Evolutionary conservation across 306 rosid species (phyloP).

Genomic region (Quercus ilex): DNA sequence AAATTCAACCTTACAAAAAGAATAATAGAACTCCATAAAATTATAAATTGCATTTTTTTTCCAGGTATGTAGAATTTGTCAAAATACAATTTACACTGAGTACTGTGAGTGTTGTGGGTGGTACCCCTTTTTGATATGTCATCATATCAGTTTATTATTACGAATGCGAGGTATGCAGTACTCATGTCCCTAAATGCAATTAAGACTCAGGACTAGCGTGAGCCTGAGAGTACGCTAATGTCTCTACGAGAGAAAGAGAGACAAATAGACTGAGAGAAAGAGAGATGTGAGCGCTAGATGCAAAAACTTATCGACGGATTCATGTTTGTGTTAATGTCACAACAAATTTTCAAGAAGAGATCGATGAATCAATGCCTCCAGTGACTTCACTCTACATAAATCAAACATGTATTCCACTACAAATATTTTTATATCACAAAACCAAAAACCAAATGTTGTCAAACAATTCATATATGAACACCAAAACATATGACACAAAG

Average conservation of each 20-base stretch:
- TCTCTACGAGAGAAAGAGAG: background rate
- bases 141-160: too few relatives aligned
- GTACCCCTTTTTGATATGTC: too few relatives aligned
- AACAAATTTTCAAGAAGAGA: constrained; percentile 79
- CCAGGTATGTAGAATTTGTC: too few relatives aligned
- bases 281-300: constrained; percentile 89
- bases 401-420: constrained; percentile 8
- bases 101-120: too few relatives aligned
- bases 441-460: background rate
- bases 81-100: too few relatives aligned
- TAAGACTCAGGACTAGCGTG: too few relatives aligned
- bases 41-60: too few relatives aligned
- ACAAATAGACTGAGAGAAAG: background rate
- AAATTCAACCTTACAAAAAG: too few relatives aligned
- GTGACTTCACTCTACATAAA: constrained; percentile 53
- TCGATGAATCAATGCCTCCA: constrained; percentile 99
- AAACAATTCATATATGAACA: constrained; percentile 37
- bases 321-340: constrained; percentile 58
- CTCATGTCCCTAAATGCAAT: too few relatives aligned
- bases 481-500: background rate
- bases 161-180: too few relatives aligned
- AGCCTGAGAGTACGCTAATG: too few relatives aligned
- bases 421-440: background rate
- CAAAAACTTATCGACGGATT: constrained; percentile 99
- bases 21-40: too few relatives aligned